These are phyloP conservation scores for Dittrichia graveolens DNA, from an alignment of 129 eudicot species.

Conservation along the genomic window DNA sequence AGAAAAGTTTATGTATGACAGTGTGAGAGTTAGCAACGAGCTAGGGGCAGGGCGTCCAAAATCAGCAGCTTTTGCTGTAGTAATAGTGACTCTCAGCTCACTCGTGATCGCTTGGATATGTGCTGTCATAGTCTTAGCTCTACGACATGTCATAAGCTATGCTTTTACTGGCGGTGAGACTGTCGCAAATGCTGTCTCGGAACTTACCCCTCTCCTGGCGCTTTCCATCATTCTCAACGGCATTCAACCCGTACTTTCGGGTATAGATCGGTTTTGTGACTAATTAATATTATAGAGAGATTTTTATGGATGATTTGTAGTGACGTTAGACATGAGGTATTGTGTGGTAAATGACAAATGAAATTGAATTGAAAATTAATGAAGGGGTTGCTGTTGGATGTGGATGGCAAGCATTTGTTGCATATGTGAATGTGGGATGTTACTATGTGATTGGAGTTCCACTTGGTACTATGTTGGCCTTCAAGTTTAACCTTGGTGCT, in stretches of 20 bases:
- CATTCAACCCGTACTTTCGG: constrained; percentile 60
- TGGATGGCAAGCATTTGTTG: constrained; percentile 77
- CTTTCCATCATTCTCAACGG: constrained; percentile 47
- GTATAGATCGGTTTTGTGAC: constrained; percentile 6
- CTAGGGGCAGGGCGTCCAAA: constrained; percentile 59
- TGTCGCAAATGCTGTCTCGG: constrained; percentile 49
- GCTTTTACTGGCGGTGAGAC: constrained; percentile 46
- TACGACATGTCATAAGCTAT: constrained; percentile 47
- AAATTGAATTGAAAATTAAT: no score
- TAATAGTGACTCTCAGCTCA: constrained; percentile 41
- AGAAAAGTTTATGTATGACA: constrained; percentile 9
- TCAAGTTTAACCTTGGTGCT: constrained; percentile 51
- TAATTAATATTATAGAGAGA: no score
- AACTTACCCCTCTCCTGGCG: constrained; percentile 49
- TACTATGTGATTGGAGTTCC: constrained; percentile 69
- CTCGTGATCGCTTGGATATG: constrained; percentile 41
- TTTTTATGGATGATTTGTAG: no score
- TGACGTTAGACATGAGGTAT: not conserved
- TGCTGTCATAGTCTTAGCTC: constrained; percentile 36
- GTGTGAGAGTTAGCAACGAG: constrained; percentile 65
- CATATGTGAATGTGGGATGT: constrained; percentile 67
- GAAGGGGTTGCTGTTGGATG: constrained; percentile 84
- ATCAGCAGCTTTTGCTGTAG: constrained; percentile 51
- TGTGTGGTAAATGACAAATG: not conserved
- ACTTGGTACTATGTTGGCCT: constrained; percentile 49